Percentiles rank a stretch among this genome's conserved stretches.
Evolutionary conservation across 2,329 filamentous ascomycete species (phyloP).

Genomic region (Stagonosporopsis tanaceti): DNA sequence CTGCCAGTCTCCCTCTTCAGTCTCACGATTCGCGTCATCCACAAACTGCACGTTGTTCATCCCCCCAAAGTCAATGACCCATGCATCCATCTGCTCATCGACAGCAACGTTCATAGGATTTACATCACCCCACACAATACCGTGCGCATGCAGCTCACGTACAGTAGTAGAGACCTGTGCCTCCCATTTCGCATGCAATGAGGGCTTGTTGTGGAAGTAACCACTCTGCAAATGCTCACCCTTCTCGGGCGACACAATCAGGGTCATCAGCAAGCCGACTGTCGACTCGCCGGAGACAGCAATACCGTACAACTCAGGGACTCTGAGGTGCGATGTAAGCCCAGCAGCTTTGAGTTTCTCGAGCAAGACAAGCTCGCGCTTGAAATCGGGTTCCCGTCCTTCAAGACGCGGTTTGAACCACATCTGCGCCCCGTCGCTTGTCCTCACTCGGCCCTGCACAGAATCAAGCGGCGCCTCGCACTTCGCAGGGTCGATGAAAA

Average conservation of each 20-base stretch:
- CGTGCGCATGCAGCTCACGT: slow-evolving; percentile 25
- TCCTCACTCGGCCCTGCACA: slow-evolving; percentile 10
- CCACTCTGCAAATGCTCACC: slow-evolving; percentile 7
- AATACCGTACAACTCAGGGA: slow-evolving; percentile 10
- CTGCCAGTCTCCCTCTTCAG: slow-evolving; percentile 42
- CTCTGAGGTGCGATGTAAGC: slow-evolving; percentile 2
- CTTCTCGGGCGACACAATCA: neutral
- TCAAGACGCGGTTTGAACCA: slow-evolving; percentile 19
- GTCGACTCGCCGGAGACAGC: slow-evolving; percentile 10
- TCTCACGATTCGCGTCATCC: slow-evolving; percentile 45
- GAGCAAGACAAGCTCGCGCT: slow-evolving; percentile 12
- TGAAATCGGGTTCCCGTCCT: slow-evolving; percentile 11
- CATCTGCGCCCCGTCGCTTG: slow-evolving; percentile 3
- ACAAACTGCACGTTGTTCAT: slow-evolving; percentile 50
- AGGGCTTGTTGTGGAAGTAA: neutral
- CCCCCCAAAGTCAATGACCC: slow-evolving; percentile 50
- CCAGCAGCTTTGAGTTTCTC: slow-evolving; percentile 5
- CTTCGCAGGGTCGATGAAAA: neutral
- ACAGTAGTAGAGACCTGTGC: slow-evolving; percentile 11
- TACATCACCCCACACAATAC: slow-evolving; percentile 30
- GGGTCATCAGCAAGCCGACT: slow-evolving; percentile 12
- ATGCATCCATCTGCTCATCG: slow-evolving; percentile 44
- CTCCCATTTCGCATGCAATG: slow-evolving; percentile 13
- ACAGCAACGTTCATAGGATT: slow-evolving; percentile 42
- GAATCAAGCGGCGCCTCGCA: neutral